phyloP scores from a whole-genome alignment of 1,284 basidiomycete species.

The Sphaerobolus stellatus region DNA sequence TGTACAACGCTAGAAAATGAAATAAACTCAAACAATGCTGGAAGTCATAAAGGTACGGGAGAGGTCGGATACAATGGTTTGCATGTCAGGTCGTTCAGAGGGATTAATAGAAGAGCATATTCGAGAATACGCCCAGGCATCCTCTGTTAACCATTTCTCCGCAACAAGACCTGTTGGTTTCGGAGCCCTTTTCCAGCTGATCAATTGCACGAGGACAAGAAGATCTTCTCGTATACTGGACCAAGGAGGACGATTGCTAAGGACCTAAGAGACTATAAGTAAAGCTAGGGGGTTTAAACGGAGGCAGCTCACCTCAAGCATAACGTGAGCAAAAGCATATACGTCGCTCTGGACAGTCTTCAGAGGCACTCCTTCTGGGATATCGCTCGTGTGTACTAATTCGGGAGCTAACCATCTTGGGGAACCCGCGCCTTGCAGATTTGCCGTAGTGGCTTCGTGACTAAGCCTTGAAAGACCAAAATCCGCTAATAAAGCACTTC shows the following conservation, averaged over 20 bases:
- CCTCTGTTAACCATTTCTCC: constrained; percentile 3
- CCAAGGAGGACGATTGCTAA: constrained; percentile 1
- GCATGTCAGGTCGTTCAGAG: constrained; percentile 3
- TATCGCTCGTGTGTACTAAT: constrained; percentile 7
- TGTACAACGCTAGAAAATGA: no score
- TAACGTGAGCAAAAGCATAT: constrained; percentile 17
- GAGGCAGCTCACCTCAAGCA: constrained; percentile 15
- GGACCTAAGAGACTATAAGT: background rate
- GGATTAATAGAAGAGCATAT: constrained; percentile 7
- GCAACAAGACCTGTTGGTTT: constrained; percentile 3
- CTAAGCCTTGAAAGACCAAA: constrained; percentile 14
- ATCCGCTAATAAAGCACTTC: constrained; percentile 9
- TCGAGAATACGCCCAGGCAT: constrained; percentile 4
- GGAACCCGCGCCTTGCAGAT: constrained; percentile 10
- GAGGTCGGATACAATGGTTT: constrained; percentile 2
- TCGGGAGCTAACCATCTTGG: constrained; percentile 19
- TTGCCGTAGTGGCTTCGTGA: constrained; percentile 3
- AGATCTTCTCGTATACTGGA: constrained; percentile 8
- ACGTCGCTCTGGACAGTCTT: constrained; percentile 17
- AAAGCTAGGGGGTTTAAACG: no score
- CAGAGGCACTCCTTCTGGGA: constrained; percentile 1
- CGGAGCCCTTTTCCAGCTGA: constrained; percentile 1
- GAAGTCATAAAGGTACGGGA: no score
- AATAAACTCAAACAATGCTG: no score
- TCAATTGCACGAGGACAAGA: constrained; percentile 8